A percentile compares a stretch with the other conserved stretches of the same genome.
These are phyloP conservation scores for Aquilaria agallochum DNA, from an alignment of 441 rosid species.

Conservation along the genomic window DNA sequence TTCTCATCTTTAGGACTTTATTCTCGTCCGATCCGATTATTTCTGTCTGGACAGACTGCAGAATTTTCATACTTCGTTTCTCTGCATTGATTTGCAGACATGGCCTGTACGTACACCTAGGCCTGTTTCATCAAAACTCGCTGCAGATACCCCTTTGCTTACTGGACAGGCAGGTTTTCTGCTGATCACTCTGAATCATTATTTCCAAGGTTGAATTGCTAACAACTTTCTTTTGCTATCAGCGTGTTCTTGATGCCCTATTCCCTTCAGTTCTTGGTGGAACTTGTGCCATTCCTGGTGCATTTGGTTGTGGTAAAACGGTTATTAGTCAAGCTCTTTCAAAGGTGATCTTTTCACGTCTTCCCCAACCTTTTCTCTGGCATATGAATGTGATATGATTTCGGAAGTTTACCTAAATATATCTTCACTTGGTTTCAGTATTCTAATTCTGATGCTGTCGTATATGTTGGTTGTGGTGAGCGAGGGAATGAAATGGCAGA, in stretches of 20 bases:
- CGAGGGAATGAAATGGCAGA: conserved; percentile 99
- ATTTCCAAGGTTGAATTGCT: conserved; percentile 12
- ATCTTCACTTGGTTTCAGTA: conserved; percentile 50
- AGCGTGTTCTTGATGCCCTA: conserved; percentile 99
- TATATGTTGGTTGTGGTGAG: conserved; percentile 99
- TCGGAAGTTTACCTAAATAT: conserved; percentile 6
- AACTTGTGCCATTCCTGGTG: conserved; percentile 99
- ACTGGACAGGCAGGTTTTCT: conserved; percentile 82
- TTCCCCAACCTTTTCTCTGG: not conserved
- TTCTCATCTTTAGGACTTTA: not conserved
- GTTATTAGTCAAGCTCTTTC: conserved; percentile 99
- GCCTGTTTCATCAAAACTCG: conserved; percentile 97
- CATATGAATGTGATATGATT: conserved; percentile 6
- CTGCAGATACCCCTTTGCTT: conserved; percentile 98
- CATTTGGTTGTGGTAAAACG: conserved; percentile 99
- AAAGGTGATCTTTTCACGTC: conserved; percentile 50
- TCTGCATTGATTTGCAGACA: conserved; percentile 45
- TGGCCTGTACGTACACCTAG: conserved; percentile 99
- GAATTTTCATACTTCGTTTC: conserved; percentile 13
- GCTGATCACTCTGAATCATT: not conserved
- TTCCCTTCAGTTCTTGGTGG: conserved; percentile 99
- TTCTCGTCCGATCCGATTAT: not conserved
- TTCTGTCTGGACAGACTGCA: not conserved
- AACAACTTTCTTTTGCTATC: conserved; percentile 23
- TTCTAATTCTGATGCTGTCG: conserved; percentile 96